Evolutionary conservation across 129 eudicot genomes (phyloP), one percentile per base, ranked within the genome.

Genomic region (Lonicera japonica): DNA sequence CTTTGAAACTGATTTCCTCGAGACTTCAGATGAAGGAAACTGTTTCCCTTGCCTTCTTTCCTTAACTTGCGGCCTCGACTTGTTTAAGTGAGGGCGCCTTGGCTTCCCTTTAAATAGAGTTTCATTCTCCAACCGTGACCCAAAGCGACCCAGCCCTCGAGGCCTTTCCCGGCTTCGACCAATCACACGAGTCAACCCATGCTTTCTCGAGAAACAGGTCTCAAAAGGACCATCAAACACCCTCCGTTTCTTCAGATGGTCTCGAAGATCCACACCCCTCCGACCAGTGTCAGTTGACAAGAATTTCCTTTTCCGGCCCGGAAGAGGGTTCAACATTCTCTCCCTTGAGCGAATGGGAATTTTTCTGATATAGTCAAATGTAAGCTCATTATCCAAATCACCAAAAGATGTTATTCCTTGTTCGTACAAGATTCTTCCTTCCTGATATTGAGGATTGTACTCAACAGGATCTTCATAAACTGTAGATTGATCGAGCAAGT

Each of bases 261-360:
- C 79, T 16, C 83, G 83, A 55, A 87, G 81, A 72, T 83, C 95
- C 56, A 67, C 25, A 54, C 74, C 60, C 60, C 56, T 56, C 48
- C 52, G 56, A 23, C 64, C 61, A 19, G 61, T 64, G 55, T 67
- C 76, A 17, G 54, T 10, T 36, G 43, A 43, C 7, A 21, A 4
- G 13, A 19, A 63, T 25, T 75, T 80, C 54, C 79, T 71, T 66
- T 78, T 86, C 56, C 57, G 68, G 41, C 55, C 50, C 56, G 79
- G 56, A 62, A 65, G 53, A 14, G 63, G 75, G 25, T 60, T 56
- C 23, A 69, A 56, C 48, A 58, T 69, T 62, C 80, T 71, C 19
- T 59, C 71, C 74, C 74, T 71, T 34, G 75, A 34, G 63, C 39
- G 66, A 23, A 55, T 45, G 14, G 77, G 73, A 58, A 24, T 17